phyloP scores from a whole-genome alignment of 352 stramenopile species.

The Pythium utonaiense region DNA sequence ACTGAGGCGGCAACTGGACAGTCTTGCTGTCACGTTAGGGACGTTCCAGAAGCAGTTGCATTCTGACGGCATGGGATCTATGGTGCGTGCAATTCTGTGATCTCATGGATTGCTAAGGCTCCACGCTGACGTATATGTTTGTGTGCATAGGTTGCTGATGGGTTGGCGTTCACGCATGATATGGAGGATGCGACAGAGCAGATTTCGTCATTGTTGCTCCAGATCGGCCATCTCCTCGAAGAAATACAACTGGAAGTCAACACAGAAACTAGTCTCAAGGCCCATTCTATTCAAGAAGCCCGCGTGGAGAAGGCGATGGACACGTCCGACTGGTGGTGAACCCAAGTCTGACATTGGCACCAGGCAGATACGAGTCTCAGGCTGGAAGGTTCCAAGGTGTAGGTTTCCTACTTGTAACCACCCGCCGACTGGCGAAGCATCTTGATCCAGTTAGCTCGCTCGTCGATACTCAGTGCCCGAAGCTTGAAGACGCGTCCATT shows the following conservation, averaged over 20 bases:
- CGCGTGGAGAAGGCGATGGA: conserved; percentile 8
- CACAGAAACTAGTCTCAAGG: conserved; percentile 36
- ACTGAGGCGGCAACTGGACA: conserved; percentile 32
- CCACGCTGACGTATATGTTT: not conserved
- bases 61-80: conserved; percentile 16
- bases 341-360: not conserved
- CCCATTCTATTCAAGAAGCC: conserved; percentile 38
- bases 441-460: conserved; percentile 79
- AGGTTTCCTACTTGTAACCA: conserved; percentile 16
- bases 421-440: conserved; percentile 42
- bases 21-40: conserved; percentile 27
- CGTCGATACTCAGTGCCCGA: conserved; percentile 77
- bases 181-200: conserved; percentile 31
- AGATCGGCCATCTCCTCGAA: conserved; percentile 35
- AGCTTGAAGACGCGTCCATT: conserved; percentile 80
- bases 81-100: conserved; percentile 19
- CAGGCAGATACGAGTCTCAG: not conserved
- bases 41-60: conserved; percentile 28
- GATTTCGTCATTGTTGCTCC: conserved; percentile 29
- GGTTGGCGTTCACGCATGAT: conserved; percentile 24
- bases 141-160: conserved; percentile 26
- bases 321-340: conserved; percentile 19
- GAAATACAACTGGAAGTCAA: conserved; percentile 36
- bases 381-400: not conserved
- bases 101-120: no score